Conservation (phyloP, 768 basidiomycete genomes). For the Termitomyces sp. region DNA sequence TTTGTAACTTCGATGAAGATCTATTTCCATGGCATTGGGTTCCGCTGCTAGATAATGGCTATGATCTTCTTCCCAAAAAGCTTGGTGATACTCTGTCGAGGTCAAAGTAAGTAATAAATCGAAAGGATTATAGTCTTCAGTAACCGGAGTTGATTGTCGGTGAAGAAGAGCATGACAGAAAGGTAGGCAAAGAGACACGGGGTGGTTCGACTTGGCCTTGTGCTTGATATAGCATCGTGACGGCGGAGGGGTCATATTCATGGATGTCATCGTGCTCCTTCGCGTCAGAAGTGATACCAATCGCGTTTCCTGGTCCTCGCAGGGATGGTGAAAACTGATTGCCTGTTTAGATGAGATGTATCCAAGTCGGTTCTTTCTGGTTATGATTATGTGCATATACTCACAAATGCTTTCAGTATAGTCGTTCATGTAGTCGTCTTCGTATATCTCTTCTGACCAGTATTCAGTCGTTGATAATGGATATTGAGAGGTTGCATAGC, state of each 20-base stretch:
- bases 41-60: neutral
- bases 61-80: neutral
- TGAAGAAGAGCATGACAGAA: neutral
- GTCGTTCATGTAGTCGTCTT: conserved; percentile 16
- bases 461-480: neutral
- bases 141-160: neutral
- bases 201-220: neutral
- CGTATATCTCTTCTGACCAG: neutral
- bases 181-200: neutral
- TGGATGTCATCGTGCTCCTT: conserved; percentile 8
- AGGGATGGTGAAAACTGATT: conserved; percentile 18
- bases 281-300: neutral
- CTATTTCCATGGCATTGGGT: neutral
- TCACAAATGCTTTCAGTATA: conserved; percentile 28
- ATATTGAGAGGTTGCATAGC: neutral
- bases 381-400: conserved; percentile 26
- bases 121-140: neutral
- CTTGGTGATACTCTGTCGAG: neutral
- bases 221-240: neutral
- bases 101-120: neutral
- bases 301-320: neutral
- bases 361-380: neutral
- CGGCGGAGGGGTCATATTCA: conserved; percentile 9
- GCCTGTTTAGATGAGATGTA: neutral
- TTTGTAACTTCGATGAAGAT: neutral